These are phyloP conservation scores for Mycena maculata DNA, from an alignment of 768 basidiomycete genomes.

Conservation along the genomic window DNA sequence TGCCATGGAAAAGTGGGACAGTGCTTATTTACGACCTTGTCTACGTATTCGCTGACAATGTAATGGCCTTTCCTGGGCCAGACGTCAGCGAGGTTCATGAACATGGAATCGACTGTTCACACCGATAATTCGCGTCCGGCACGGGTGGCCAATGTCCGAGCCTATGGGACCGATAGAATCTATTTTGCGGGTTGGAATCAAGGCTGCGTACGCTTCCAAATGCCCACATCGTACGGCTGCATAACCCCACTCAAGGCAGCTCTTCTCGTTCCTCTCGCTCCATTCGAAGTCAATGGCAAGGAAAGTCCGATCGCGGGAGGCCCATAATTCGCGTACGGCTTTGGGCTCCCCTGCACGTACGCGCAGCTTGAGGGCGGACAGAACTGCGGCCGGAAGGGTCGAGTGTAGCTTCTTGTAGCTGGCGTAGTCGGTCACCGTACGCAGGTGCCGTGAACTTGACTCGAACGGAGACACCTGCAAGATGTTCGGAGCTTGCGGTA, in stretches of 20 bases:
- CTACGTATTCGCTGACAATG: slow-evolving; percentile 75
- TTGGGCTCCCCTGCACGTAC: slow-evolving; percentile 74
- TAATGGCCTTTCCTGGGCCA: slow-evolving; percentile 75
- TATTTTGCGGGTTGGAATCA: not conserved
- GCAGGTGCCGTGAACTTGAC: slow-evolving; percentile 71
- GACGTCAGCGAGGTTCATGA: slow-evolving; percentile 22
- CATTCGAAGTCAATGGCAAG: slow-evolving; percentile 81
- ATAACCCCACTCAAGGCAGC: slow-evolving; percentile 85
- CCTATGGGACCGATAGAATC: slow-evolving; percentile 47
- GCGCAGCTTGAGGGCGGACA: slow-evolving; percentile 73
- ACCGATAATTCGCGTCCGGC: slow-evolving; percentile 85
- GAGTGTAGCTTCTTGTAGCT: slow-evolving; percentile 77
- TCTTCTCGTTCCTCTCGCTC: slow-evolving; percentile 76
- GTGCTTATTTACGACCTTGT: slow-evolving; percentile 71
- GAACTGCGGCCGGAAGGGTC: slow-evolving; percentile 75
- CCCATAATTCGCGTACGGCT: slow-evolving; percentile 76
- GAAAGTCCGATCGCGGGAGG: slow-evolving; percentile 76
- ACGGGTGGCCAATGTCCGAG: slow-evolving; percentile 81
- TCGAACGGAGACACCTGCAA: slow-evolving; percentile 78
- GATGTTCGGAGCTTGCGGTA: slow-evolving; percentile 80
- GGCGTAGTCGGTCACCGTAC: slow-evolving; percentile 74
- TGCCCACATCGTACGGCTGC: slow-evolving; percentile 81
- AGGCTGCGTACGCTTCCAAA: slow-evolving; percentile 68
- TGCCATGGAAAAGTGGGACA: slow-evolving; percentile 78
- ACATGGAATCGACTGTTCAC: slow-evolving; percentile 29